Percentiles rank a stretch among this genome's conserved stretches.
These are phyloP conservation scores for Coemansia reversa DNA, from an alignment of 192 early-diverging fungal genomes.

Conservation along the genomic window DNA sequence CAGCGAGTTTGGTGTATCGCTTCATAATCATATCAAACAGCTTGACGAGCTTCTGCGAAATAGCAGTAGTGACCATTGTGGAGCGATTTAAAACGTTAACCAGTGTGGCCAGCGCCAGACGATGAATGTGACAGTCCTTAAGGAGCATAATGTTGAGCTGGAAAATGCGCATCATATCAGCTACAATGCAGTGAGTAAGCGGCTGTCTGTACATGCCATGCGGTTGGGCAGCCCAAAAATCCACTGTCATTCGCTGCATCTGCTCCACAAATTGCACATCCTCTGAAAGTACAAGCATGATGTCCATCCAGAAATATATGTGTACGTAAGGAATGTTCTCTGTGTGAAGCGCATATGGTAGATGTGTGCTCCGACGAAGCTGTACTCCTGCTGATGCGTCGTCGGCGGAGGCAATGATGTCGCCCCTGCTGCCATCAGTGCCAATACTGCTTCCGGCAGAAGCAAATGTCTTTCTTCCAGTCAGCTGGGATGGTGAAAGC, in stretches of 20 bases:
- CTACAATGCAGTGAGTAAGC: slow-evolving; percentile 34
- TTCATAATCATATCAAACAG: slow-evolving; percentile 46
- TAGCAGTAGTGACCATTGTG: slow-evolving; percentile 18
- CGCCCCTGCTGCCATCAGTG: background rate
- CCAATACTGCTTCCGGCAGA: background rate
- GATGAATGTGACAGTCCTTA: slow-evolving; percentile 45
- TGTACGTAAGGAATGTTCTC: slow-evolving; percentile 44
- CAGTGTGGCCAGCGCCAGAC: slow-evolving; percentile 35
- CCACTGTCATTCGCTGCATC: slow-evolving; percentile 35
- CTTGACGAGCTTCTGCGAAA: slow-evolving; percentile 45
- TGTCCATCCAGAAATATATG: slow-evolving; percentile 42
- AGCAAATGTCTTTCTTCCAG: background rate
- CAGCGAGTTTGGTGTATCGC: slow-evolving; percentile 26
- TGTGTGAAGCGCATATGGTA: slow-evolving; percentile 17
- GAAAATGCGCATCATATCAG: slow-evolving; percentile 39
- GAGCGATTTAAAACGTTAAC: slow-evolving; percentile 35
- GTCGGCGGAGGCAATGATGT: background rate
- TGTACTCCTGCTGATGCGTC: slow-evolving; percentile 7
- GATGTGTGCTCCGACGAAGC: slow-evolving; percentile 25
- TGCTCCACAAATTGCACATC: slow-evolving; percentile 46
- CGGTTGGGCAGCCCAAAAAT: slow-evolving; percentile 40
- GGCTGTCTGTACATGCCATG: slow-evolving; percentile 40
- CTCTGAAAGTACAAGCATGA: slow-evolving; percentile 21
- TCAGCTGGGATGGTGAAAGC: slow-evolving; percentile 5
- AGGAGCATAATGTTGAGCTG: slow-evolving; percentile 50